These are phyloP conservation scores for Suillus clintonianus DNA, from an alignment of 768 basidiomycete genomes.

Conservation along the genomic window DNA sequence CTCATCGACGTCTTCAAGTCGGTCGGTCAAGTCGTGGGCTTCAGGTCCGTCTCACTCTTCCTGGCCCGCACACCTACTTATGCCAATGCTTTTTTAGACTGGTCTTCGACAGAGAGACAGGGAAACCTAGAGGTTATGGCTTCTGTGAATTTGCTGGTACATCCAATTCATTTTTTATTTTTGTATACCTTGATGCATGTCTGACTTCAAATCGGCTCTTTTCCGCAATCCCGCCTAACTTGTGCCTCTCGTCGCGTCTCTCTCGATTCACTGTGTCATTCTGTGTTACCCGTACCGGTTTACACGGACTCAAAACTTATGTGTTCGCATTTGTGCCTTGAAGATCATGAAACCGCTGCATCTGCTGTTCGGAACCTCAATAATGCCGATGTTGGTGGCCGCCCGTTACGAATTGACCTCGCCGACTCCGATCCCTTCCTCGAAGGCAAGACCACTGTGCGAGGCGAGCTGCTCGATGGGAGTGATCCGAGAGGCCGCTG, in stretches of 20 bases:
- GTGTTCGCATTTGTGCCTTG: slow-evolving; percentile 11
- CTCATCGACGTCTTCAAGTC: slow-evolving; percentile 87
- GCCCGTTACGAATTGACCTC: slow-evolving; percentile 90
- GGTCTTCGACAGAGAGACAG: slow-evolving; percentile 90
- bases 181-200: slow-evolving; percentile 24
- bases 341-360: slow-evolving; percentile 93
- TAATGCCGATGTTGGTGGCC: slow-evolving; percentile 88
- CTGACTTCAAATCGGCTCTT: slow-evolving; percentile 40
- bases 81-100: slow-evolving; percentile 47
- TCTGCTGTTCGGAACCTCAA: slow-evolving; percentile 97
- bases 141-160: slow-evolving; percentile 92
- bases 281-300: neutral
- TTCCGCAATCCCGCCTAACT: slow-evolving; percentile 10
- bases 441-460: slow-evolving; percentile 86
- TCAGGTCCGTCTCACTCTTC: slow-evolving; percentile 54
- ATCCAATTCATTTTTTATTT: slow-evolving; percentile 37
- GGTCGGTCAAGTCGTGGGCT: slow-evolving; percentile 87
- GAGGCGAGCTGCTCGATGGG: slow-evolving; percentile 77
- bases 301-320: neutral
- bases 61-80: neutral
- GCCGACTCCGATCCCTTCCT: slow-evolving; percentile 93
- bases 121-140: slow-evolving; percentile 91
- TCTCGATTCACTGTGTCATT: slow-evolving; percentile 17
- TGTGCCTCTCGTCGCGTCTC: slow-evolving; percentile 7
- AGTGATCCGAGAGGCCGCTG: slow-evolving; percentile 42